Evolutionary conservation across 75 land plant genomes (phyloP).

Genomic region (Picea glauca): DNA sequence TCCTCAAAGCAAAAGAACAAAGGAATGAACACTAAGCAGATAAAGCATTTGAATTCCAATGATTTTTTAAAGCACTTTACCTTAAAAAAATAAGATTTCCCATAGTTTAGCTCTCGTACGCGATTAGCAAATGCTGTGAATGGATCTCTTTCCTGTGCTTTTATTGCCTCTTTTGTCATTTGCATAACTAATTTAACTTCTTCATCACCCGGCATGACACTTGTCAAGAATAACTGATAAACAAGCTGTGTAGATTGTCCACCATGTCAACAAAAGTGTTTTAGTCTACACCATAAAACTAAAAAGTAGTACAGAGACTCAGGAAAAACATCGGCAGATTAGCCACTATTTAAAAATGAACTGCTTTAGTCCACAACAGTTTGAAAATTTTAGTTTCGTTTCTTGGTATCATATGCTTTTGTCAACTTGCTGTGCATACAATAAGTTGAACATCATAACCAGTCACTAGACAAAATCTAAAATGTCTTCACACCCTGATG

Average conservation of each 20-base stretch:
- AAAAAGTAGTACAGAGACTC: neutral
- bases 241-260: slow-evolving; percentile 66
- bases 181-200: slow-evolving; percentile 97
- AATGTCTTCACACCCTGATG: neutral
- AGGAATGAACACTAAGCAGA: neutral
- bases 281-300: neutral
- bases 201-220: slow-evolving; percentile 80
- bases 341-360: neutral
- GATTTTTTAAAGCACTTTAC: slow-evolving; percentile 27
- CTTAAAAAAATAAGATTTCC: slow-evolving; percentile 94
- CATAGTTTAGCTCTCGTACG: slow-evolving; percentile 93
- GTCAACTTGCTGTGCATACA: too few species aligned
- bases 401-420: too few species aligned
- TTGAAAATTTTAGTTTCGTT: too few species aligned
- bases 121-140: slow-evolving; percentile 90
- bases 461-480: neutral
- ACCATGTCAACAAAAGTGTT: neutral
- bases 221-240: slow-evolving; percentile 87
- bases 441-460: slow-evolving; percentile 1
- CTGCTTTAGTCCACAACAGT: neutral
- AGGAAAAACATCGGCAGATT: neutral
- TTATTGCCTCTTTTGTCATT: slow-evolving; percentile 92
- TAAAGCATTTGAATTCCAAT: neutral
- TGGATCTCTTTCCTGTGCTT: slow-evolving; percentile 97
- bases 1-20: neutral